Evolutionary conservation across 176 grass and related monocot species (phyloP), one percentile per base, ranked within the genome.

Genomic region (Saccharum spontaneum): DNA sequence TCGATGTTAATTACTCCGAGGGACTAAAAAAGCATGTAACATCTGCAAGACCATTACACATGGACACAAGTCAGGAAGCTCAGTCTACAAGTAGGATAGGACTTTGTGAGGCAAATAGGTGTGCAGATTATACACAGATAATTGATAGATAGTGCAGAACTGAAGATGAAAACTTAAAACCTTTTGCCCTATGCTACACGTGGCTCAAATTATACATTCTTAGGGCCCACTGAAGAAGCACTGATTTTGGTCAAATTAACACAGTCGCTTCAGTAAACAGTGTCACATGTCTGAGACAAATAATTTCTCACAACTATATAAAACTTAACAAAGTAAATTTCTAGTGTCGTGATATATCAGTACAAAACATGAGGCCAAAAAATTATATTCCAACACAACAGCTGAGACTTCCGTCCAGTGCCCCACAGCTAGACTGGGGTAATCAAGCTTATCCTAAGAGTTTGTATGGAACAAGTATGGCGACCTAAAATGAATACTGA

Each of bases 21-120:
- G 22, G 24, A 77, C 31, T 71, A 41, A 5, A 87, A 12, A 55
- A 65, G 22, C 14, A 28, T 45, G 76, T 39, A 46, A 38, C 31
- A 84, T 76, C 85, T 91, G 89, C 81, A 80, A 87, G 49, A 81
- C 67, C 67, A 74, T 79, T 41, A 76, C 74, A 61, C 48, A 84
- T 75, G 52, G 18, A 45, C 72, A 63, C 61, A 87, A 45, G 71
- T 76, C 24, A 75, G 39, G 26, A 75, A 48, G 37, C 67, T 87
- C 38, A 60, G 28, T 37, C n/a, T 3, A 15, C 22, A 61, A 48
- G 26, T 71, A 79, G 14, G 57, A 69, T 71, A 68, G 3, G 38
- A 75, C 6, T 57, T 22, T 3, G 4, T n/a, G 69, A 69, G 78
- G 31, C 30, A 86, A 59, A 79, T 22, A 9, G 20, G 3, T 49